These are phyloP conservation scores for Metarhizium brunneum DNA, from an alignment of 2,329 filamentous ascomycete species.

Conservation along the genomic window DNA sequence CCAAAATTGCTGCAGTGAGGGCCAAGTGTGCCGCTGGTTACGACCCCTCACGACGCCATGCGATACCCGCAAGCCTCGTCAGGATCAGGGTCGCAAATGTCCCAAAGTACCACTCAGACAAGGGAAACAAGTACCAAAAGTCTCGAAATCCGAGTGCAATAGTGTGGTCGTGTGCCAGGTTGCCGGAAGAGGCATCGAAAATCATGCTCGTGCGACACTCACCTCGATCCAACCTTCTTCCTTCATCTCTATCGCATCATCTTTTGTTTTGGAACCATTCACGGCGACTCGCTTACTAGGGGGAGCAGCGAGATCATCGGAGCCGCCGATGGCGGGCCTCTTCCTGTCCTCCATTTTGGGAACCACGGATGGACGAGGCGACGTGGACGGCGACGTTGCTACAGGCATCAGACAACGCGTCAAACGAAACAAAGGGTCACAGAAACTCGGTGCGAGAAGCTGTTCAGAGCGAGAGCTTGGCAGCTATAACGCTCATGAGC, in stretches of 20 bases:
- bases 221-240: slow-evolving; percentile 57
- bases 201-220: slow-evolving; percentile 38
- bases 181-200: slow-evolving; percentile 12
- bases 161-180: slow-evolving; percentile 2
- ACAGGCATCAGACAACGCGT: slow-evolving; percentile 69
- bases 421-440: slow-evolving; percentile 11
- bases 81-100: background rate
- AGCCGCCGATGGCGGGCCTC: slow-evolving; percentile 72
- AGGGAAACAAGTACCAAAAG: background rate
- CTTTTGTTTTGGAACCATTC: slow-evolving; percentile 60
- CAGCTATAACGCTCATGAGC: slow-evolving; percentile 21
- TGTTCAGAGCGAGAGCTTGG: slow-evolving; percentile 18
- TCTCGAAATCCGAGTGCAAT: background rate
- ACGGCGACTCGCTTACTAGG: slow-evolving; percentile 87
- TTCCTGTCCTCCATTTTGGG: slow-evolving; percentile 99
- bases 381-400: slow-evolving; percentile 63
- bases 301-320: slow-evolving; percentile 76
- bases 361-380: slow-evolving; percentile 69
- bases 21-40: slow-evolving; percentile 14
- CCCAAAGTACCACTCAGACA: background rate
- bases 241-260: slow-evolving; percentile 45
- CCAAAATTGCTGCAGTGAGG: slow-evolving; percentile 9
- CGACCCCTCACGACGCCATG: background rate
- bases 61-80: background rate
- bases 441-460: slow-evolving; percentile 31